phyloP scores from a whole-genome alignment of 257 asterid genomes.

The Cynanchum wilfordii region DNA sequence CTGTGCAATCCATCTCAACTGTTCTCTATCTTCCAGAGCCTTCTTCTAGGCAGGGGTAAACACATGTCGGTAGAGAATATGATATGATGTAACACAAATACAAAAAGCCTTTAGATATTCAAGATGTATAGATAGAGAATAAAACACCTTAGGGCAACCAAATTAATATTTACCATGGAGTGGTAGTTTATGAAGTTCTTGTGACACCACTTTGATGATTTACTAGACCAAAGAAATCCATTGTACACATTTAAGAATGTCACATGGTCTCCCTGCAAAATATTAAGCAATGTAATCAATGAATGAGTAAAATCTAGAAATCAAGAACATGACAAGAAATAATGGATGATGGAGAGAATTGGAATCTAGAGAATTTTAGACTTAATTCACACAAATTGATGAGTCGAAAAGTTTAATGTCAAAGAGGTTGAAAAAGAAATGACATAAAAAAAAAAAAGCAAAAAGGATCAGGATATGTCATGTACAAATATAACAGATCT shows the following conservation, averaged over 20 bases:
- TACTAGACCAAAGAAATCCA: constrained; percentile 76
- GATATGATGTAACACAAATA: neutral
- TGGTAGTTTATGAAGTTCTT: constrained; percentile 87
- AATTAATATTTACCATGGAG: constrained; percentile 63
- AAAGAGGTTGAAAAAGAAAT: neutral
- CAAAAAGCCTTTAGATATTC: neutral
- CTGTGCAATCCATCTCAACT: constrained; percentile 68
- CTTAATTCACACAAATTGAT: neutral
- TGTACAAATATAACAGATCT: too few species aligned
- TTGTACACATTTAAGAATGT: constrained; percentile 84
- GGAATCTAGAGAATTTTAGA: neutral
- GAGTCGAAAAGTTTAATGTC: neutral
- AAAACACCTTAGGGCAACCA: constrained; percentile 8
- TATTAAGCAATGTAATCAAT: constrained; percentile 4
- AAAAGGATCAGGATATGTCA: constrained; percentile 3
- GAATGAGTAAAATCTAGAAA: neutral
- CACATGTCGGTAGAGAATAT: neutral
- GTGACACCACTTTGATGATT: constrained; percentile 94
- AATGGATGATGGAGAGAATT: neutral
- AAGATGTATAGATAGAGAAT: neutral
- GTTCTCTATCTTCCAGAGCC: constrained; percentile 70
- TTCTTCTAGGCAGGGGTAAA: constrained; percentile 52
- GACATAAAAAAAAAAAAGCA: neutral
- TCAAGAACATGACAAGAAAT: neutral
- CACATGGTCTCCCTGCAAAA: constrained; percentile 86